phyloP scores from a whole-genome alignment of 2,329 filamentous ascomycete species.

The Aspergillus niger region DNA sequence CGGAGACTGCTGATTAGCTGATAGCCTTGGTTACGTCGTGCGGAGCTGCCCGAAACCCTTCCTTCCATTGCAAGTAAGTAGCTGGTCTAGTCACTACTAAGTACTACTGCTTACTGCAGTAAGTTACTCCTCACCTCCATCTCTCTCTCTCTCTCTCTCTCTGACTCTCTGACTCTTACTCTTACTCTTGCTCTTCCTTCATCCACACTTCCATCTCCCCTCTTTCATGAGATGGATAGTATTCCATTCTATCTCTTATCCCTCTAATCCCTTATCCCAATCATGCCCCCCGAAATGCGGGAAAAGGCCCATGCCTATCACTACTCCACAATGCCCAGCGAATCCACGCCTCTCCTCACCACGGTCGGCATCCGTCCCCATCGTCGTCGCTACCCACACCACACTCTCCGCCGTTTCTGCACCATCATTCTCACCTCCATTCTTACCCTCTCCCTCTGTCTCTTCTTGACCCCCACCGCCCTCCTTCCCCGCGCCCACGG shows the following conservation, averaged over 20 bases:
- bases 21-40: not conserved
- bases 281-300: slow-evolving; percentile 30
- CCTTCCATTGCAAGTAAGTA: no score
- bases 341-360: slow-evolving; percentile 45
- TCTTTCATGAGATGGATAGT: not conserved
- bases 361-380: slow-evolving; percentile 43
- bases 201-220: not conserved
- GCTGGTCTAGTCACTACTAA: no score
- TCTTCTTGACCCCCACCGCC: slow-evolving; percentile 46
- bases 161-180: not conserved
- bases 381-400: slow-evolving; percentile 46
- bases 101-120: not conserved
- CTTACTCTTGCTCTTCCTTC: not conserved
- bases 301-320: slow-evolving; percentile 37
- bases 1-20: not conserved
- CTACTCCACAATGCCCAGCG: slow-evolving; percentile 34
- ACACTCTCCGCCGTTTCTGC: slow-evolving; percentile 45
- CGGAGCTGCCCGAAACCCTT: not conserved
- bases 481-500: slow-evolving; percentile 42
- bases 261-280: slow-evolving; percentile 2
- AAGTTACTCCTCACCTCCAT: not conserved
- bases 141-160: not conserved
- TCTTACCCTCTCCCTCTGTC: slow-evolving; percentile 40
- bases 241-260: not conserved
- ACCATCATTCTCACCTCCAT: slow-evolving; percentile 41